Conservation (phyloP, 345 rosid species). For the Mangifera indica region DNA sequence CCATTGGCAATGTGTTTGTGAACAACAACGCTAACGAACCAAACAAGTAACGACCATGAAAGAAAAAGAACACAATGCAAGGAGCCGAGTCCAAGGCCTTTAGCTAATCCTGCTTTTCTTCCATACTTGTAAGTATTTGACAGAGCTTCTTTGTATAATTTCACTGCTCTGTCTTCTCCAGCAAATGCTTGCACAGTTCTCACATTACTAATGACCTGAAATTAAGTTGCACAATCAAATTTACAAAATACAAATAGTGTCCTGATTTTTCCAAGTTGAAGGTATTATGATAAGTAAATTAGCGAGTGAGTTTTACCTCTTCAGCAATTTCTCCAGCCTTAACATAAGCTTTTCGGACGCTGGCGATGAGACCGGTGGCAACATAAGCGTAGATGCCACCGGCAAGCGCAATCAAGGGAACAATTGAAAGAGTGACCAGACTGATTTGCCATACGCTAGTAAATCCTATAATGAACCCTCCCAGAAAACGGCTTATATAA, state of each 20-base stretch:
- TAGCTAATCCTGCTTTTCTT: conserved; percentile 77
- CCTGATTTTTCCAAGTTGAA: too few relatives aligned
- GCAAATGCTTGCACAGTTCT: conserved; percentile 97
- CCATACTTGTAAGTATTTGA: conserved; percentile 72
- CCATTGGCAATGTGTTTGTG: conserved; percentile 82
- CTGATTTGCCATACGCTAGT: conserved; percentile 91
- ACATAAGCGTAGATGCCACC: conserved; percentile 87
- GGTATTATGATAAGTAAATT: too few relatives aligned
- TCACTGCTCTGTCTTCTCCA: conserved; percentile 88
- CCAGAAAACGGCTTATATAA: conserved; percentile 81
- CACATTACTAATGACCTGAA: conserved; percentile 90
- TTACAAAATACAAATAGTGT: too few relatives aligned
- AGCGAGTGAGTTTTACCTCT: conserved; percentile 47
- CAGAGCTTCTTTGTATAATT: conserved; percentile 64
- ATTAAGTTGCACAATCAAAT: background rate
- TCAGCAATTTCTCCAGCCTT: conserved; percentile 96
- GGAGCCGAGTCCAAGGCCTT: conserved; percentile 90
- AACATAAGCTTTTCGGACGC: conserved; percentile 81
- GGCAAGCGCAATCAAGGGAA: conserved; percentile 89
- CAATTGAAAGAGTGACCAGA: conserved; percentile 88
- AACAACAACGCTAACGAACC: conserved; percentile 86
- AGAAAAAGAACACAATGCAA: conserved; percentile 79
- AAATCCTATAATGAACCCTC: conserved; percentile 87
- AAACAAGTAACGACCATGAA: conserved; percentile 93
- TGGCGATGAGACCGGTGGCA: conserved; percentile 74